phyloP scores from a whole-genome alignment of 164 flowering plant species.

The Litsea cubeba region DNA sequence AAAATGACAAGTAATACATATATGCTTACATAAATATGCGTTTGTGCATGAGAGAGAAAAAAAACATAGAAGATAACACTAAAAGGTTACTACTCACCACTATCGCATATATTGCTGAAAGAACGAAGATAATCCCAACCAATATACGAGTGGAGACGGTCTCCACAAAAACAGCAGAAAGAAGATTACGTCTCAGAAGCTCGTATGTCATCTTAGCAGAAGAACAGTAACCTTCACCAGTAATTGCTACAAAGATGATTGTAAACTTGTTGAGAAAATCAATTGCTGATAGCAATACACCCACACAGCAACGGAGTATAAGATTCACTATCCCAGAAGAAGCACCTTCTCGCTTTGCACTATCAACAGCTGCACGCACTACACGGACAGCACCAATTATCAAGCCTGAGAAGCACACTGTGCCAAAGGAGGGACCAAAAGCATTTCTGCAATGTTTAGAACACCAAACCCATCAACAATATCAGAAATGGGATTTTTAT shows the following conservation, averaged over 20 bases:
- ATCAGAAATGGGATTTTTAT: background rate
- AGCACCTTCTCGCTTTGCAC: conserved; percentile 38
- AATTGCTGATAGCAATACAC: conserved; percentile 36
- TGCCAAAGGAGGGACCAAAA: conserved; percentile 59
- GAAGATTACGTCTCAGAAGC: conserved; percentile 57
- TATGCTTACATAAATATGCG: no score
- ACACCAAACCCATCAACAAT: background rate
- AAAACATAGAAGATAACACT: background rate
- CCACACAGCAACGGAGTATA: conserved; percentile 42
- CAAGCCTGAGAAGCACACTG: conserved; percentile 56
- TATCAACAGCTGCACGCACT: conserved; percentile 49
- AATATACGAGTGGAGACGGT: conserved; percentile 54
- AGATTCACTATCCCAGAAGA: conserved; percentile 36
- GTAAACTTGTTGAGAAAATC: conserved; percentile 67
- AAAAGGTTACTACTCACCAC: conserved; percentile 30
- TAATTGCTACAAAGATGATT: conserved; percentile 59
- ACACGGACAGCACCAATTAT: conserved; percentile 44
- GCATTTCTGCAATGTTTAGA: conserved; percentile 42
- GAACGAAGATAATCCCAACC: conserved; percentile 44
- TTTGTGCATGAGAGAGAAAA: background rate
- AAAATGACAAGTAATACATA: no score
- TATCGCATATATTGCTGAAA: conserved; percentile 54
- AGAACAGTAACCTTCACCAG: conserved; percentile 55
- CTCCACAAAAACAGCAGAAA: conserved; percentile 63
- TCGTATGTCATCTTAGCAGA: conserved; percentile 63